Evolutionary conservation across 2,329 filamentous ascomycete genomes (phyloP).

Genomic region (Coniochaeta pulveracea): DNA sequence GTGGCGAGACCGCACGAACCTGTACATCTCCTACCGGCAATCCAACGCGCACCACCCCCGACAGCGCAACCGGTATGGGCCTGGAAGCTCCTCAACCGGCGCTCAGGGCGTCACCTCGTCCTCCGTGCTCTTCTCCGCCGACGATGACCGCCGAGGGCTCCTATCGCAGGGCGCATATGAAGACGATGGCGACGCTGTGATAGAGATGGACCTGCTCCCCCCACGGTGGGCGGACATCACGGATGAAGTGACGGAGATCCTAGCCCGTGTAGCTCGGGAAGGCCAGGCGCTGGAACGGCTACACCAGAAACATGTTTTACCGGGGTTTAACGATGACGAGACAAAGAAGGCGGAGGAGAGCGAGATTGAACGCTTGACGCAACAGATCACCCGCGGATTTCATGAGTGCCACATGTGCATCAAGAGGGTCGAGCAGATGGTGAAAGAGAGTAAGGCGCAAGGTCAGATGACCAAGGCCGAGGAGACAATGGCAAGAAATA

Average conservation of each 20-base stretch:
- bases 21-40: slow-evolving; percentile 99
- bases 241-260: slow-evolving; percentile 79
- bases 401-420: slow-evolving; percentile 85
- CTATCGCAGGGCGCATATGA: slow-evolving; percentile 68
- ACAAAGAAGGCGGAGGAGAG: slow-evolving; percentile 77
- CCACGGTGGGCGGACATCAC: slow-evolving; percentile 93
- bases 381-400: slow-evolving; percentile 80
- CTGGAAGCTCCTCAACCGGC: slow-evolving; percentile 34
- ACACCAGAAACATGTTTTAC: slow-evolving; percentile 93
- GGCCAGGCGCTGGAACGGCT: slow-evolving; percentile 79
- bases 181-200: slow-evolving; percentile 89
- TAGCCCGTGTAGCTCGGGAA: slow-evolving; percentile 71
- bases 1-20: slow-evolving; percentile 98
- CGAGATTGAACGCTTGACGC: slow-evolving; percentile 83
- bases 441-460: slow-evolving; percentile 64
- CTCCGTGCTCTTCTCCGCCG: slow-evolving; percentile 44
- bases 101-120: slow-evolving; percentile 18
- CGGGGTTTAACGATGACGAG: slow-evolving; percentile 92
- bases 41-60: slow-evolving; percentile 92
- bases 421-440: slow-evolving; percentile 77
- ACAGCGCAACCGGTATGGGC: slow-evolving; percentile 64
- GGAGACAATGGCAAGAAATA: slow-evolving; percentile 91
- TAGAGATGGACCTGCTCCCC: slow-evolving; percentile 95
- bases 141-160: slow-evolving; percentile 58
- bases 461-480: slow-evolving; percentile 70